phyloP scores from a whole-genome alignment of 805 yeast species.

The Kluyveromyces lactis region DNA sequence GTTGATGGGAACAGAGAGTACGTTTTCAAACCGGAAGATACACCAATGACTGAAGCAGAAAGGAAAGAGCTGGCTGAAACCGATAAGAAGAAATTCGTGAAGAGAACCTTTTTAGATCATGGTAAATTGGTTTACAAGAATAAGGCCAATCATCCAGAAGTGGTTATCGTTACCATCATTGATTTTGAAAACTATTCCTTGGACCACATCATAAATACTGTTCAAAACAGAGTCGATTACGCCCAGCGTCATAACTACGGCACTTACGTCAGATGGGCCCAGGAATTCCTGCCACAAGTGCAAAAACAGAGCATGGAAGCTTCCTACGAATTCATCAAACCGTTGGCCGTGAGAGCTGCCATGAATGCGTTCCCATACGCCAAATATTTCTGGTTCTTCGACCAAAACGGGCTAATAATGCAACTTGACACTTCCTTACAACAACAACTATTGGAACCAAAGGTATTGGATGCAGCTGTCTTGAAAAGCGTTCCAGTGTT shows the following conservation, averaged over 20 bases:
- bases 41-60: slow-evolving; percentile 33
- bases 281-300: slow-evolving; percentile 66
- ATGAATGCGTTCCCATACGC: slow-evolving; percentile 87
- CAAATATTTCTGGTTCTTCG: slow-evolving; percentile 85
- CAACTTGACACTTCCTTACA: slow-evolving; percentile 53
- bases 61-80: slow-evolving; percentile 21
- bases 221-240: slow-evolving; percentile 83
- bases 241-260: slow-evolving; percentile 79
- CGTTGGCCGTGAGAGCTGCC: slow-evolving; percentile 61
- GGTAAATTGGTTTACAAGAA: slow-evolving; percentile 44
- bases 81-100: slow-evolving; percentile 35
- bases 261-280: slow-evolving; percentile 72
- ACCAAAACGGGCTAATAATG: slow-evolving; percentile 71
- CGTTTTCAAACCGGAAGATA: slow-evolving; percentile 32
- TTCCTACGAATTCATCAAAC: slow-evolving; percentile 20
- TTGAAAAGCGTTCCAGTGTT: slow-evolving; percentile 64
- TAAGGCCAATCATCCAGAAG: slow-evolving; percentile 40
- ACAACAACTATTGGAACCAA: slow-evolving; percentile 50
- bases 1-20: slow-evolving; percentile 35
- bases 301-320: slow-evolving; percentile 34
- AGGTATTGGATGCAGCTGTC: slow-evolving; percentile 54
- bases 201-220: slow-evolving; percentile 54
- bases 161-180: slow-evolving; percentile 69
- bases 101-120: slow-evolving; percentile 53
- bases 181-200: slow-evolving; percentile 62